Conservation (phyloP, 1,284 basidiomycete species). For the Heterobasidion occidentale region DNA sequence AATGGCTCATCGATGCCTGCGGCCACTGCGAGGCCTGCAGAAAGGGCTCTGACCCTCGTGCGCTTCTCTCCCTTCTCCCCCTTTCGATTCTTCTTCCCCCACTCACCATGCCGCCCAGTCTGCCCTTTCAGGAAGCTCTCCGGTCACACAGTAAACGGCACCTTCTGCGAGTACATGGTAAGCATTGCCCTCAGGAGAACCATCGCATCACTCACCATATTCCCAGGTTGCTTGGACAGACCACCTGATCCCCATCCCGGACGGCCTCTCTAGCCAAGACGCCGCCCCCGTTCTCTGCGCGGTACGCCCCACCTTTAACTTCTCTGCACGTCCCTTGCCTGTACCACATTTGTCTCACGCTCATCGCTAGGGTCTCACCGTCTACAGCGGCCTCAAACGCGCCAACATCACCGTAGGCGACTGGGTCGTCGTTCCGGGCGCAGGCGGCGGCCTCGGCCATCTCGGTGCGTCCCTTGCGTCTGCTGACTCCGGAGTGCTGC, state of each 20-base stretch:
- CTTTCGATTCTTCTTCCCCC: constrained; percentile 3
- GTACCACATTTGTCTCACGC: too few species aligned
- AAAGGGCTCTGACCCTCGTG: constrained; percentile 43
- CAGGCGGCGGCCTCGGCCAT: constrained; percentile 56
- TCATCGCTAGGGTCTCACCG: constrained; percentile 43
- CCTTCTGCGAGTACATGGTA: constrained; percentile 42
- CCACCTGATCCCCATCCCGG: constrained; percentile 63
- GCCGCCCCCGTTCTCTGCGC: constrained; percentile 67
- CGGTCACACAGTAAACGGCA: constrained; percentile 55
- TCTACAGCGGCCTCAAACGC: constrained; percentile 64
- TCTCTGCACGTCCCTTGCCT: too few species aligned
- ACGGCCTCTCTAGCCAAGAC: constrained; percentile 43
- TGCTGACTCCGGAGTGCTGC: background rate
- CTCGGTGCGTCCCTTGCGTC: constrained; percentile 27
- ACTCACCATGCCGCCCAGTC: constrained; percentile 14
- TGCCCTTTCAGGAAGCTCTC: constrained; percentile 39
- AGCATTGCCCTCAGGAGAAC: constrained; percentile 5
- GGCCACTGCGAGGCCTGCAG: constrained; percentile 57
- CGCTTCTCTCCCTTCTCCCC: constrained; percentile 17
- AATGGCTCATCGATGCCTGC: constrained; percentile 62
- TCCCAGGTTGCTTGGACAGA: constrained; percentile 44
- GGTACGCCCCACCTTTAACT: constrained; percentile 21
- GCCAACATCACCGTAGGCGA: constrained; percentile 47
- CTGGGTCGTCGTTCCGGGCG: constrained; percentile 65
- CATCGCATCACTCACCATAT: background rate